Evolutionary conservation across 2,329 filamentous ascomycete genomes (phyloP).

Genomic region (Ceratocystis diversiconidia): DNA sequence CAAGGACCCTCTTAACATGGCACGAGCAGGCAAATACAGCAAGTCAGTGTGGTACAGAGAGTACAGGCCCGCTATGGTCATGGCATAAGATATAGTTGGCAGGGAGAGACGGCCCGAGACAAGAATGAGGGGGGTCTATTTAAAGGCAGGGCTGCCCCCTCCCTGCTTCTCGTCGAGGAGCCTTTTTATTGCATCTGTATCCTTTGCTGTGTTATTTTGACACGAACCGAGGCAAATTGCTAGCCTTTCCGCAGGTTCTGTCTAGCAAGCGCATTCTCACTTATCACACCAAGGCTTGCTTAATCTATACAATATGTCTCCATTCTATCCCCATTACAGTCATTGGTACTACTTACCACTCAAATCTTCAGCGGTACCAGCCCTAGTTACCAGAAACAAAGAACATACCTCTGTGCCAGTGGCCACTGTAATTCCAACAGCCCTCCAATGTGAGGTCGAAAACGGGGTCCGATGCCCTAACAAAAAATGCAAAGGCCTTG

Average conservation of each 20-base stretch:
- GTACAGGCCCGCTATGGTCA: not conserved
- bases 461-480: conserved; percentile 12
- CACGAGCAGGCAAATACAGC: not conserved
- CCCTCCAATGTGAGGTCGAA: conserved; percentile 6
- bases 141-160: not conserved
- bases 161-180: not conserved
- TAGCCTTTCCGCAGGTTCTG: not conserved
- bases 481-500: not conserved
- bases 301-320: not conserved
- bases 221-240: not conserved
- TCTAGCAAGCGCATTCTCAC: too few species aligned
- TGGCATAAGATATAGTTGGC: not conserved
- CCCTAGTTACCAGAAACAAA: not conserved
- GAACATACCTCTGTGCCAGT: not conserved
- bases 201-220: not conserved
- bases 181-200: not conserved
- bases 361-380: not conserved
- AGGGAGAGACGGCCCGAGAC: not conserved
- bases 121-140: not conserved
- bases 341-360: not conserved
- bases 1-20: not conserved
- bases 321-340: not conserved
- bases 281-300: not conserved
- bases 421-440: not conserved
- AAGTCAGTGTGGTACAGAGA: not conserved